Evolutionary conservation across 2,329 filamentous ascomycete species (phyloP).

Genomic region (Pyrenochaeta sp.): DNA sequence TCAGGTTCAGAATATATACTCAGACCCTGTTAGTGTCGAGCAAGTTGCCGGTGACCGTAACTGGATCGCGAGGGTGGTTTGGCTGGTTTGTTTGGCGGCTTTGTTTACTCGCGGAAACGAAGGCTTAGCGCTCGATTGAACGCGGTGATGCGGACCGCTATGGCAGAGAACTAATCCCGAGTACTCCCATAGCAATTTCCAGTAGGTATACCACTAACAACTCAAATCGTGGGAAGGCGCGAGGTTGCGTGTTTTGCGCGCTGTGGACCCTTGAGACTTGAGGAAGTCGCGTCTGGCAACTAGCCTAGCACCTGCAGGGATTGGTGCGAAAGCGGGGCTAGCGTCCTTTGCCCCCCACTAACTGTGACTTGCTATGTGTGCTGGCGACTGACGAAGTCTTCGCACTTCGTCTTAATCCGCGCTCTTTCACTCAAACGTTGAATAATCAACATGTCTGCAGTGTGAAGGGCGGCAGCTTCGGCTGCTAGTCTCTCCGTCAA

Average conservation of each 20-base stretch:
- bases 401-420: conserved; percentile 23
- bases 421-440: conserved; percentile 19
- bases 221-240: conserved; percentile 2
- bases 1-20: background rate
- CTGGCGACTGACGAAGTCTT: conserved; percentile 35
- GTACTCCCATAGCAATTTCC: conserved; percentile 10
- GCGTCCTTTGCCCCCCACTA: conserved; percentile 28
- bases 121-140: conserved; percentile 12
- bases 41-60: conserved; percentile 2
- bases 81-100: conserved; percentile 42
- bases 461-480: conserved; percentile 58
- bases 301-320: conserved; percentile 23
- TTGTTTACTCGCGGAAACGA: conserved; percentile 43
- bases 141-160: background rate
- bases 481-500: conserved; percentile 54
- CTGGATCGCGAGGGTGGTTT: conserved; percentile 9
- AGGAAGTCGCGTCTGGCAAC: conserved; percentile 30
- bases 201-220: background rate
- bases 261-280: conserved; percentile 11
- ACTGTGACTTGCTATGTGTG: conserved; percentile 31
- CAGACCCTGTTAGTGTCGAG: background rate
- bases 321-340: conserved; percentile 30
- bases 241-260: conserved; percentile 22
- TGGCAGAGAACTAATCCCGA: background rate
- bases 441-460: conserved; percentile 45